Base-by-base conservation (phyloP, 192 early-diverging fungal species). In the Lobosporangium transversale region DNA sequence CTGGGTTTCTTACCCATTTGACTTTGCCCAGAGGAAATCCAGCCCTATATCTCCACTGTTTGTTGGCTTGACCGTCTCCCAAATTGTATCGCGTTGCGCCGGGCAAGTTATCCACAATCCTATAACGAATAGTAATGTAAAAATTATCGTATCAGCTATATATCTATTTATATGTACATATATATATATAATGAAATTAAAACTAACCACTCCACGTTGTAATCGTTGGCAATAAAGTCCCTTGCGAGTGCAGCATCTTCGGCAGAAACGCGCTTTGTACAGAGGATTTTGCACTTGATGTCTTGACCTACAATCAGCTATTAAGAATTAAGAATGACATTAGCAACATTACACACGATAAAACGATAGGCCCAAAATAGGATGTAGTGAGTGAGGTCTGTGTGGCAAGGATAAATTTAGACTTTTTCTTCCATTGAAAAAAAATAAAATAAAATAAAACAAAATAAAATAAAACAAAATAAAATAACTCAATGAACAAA, bases 41-140 rank as follows among this genome's bases (percentile, higher is more conserved):
- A 4, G 87, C 81, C 58, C 81, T 80, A 49, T 89, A 89, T n/a
- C 56, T 66, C 35, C 64, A 53, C 45, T 61, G 58, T 43, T 79
- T 81, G 15, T 76, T 58, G 1, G 58, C 62, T 43, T 54, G 64
- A 30, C 69, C 82, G 6, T 79, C 68, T 20, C 59, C 64, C 23
- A 68, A 55, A 12, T 53, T 74, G 27, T 67, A 78, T 42, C 79
- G 81, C 2, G 87, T 89, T 4, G 90, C 90, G 20, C 85, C 85
- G 0, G 90, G 90, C 51, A 91, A 60, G 63, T 89, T 89, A 62
- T 91, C 90, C 0, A 89, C 83, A 29, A 91, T 82, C 87, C 82
- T 83, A 48, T 26, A 4, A 9, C 5, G n/a, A n/a, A 15, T 15
- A 5, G 20, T 6, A 21, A 7, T 36, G n/a, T 27, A 31, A 21